A percentile compares a stretch with the other conserved stretches of the same genome.
Evolutionary conservation across 208 protist species (phyloP).

Genomic region (Tritrichomonas musculus): DNA sequence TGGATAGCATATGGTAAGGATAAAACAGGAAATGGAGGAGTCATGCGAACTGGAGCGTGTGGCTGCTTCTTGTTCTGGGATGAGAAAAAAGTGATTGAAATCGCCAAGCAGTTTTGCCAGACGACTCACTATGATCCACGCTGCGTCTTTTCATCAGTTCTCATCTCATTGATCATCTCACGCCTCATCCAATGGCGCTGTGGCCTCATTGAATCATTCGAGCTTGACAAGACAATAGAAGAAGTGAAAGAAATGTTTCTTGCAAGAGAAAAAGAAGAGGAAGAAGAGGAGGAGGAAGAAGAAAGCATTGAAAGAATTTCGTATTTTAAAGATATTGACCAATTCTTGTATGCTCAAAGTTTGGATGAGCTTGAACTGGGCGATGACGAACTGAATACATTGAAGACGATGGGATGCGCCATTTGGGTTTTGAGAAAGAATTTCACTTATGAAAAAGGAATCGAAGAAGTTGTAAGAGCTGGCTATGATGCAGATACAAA

Average conservation of each 20-base stretch:
- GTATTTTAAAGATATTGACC: not conserved
- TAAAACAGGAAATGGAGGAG: not conserved
- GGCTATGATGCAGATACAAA: constrained; percentile 21
- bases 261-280: no score
- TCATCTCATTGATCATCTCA: not conserved
- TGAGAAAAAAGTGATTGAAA: not conserved
- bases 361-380: not conserved
- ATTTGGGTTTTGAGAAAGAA: not conserved
- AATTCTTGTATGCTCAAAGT: no score
- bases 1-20: not conserved
- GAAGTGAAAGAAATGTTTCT: not conserved
- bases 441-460: not conserved
- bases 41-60: not conserved
- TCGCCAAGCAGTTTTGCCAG: not conserved
- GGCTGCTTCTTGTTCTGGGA: not conserved
- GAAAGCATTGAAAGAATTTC: not conserved
- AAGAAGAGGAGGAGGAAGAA: no score
- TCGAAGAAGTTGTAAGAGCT: not conserved
- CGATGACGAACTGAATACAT: no score
- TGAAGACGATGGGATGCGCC: not conserved
- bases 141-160: not conserved
- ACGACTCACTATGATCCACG: not conserved
- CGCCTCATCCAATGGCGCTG: not conserved
- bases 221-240: not conserved
- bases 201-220: not conserved